Conservation (phyloP, 208 protist species). For the Crithidia thermophila region DNA sequence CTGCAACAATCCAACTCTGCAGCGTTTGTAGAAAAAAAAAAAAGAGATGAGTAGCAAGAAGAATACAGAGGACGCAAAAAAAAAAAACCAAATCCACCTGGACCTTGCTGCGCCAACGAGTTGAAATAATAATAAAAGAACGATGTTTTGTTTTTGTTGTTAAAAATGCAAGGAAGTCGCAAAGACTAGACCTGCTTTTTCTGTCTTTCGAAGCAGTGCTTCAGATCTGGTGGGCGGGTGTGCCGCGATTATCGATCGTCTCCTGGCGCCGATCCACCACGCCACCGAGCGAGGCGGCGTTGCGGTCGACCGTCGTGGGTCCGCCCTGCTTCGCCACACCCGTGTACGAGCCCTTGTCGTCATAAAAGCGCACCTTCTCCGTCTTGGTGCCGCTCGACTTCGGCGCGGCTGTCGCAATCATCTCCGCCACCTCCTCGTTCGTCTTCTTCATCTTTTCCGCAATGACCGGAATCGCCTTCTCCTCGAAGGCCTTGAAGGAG, state of each 20-base stretch:
- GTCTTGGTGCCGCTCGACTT: constrained; percentile 81
- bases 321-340: constrained; percentile 90
- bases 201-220: not conserved
- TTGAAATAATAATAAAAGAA: too few relatives aligned
- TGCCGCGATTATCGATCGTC: constrained; percentile 76
- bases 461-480: constrained; percentile 81
- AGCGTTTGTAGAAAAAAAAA: too few relatives aligned
- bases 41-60: too few relatives aligned
- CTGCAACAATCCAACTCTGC: too few relatives aligned
- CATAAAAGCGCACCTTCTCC: constrained; percentile 88
- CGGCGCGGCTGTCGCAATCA: constrained; percentile 53
- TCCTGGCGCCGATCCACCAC: constrained; percentile 83
- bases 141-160: constrained; percentile 6
- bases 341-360: constrained; percentile 92
- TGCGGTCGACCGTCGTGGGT: constrained; percentile 90
- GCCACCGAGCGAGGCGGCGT: constrained; percentile 77
- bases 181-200: not conserved
- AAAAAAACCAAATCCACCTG: too few relatives aligned
- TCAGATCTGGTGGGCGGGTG: constrained; percentile 81
- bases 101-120: too few relatives aligned
- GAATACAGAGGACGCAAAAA: too few relatives aligned
- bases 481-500: constrained; percentile 69
- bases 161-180: not conserved
- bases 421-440: constrained; percentile 57
- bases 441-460: constrained; percentile 88